A percentile compares a stretch with the other conserved stretches of the same genome.
Evolutionary conservation across 2,329 filamentous ascomycete species (phyloP).

Genomic region (Pseudogymnoascus sp.): DNA sequence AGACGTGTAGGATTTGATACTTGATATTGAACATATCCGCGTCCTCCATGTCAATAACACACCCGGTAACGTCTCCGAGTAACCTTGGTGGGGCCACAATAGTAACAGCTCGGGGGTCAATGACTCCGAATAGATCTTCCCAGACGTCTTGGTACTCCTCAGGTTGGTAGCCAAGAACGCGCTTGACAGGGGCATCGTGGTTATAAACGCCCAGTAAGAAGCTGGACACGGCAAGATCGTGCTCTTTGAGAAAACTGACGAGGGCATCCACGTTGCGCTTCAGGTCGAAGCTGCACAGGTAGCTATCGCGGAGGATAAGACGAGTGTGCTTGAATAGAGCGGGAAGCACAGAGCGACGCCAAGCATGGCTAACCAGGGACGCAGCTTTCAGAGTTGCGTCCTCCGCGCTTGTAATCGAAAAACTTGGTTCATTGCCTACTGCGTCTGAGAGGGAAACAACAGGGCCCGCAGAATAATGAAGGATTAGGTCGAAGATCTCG

Average conservation of each 20-base stretch:
- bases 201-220: neutral
- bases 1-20: slow-evolving; percentile 51
- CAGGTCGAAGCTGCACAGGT: neutral
- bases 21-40: slow-evolving; percentile 57
- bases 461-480: slow-evolving; percentile 44
- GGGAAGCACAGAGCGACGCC: slow-evolving; percentile 46
- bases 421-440: slow-evolving; percentile 44
- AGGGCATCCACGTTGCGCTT: neutral
- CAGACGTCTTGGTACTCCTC: slow-evolving; percentile 36
- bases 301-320: slow-evolving; percentile 27
- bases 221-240: neutral
- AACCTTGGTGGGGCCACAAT: slow-evolving; percentile 55
- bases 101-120: slow-evolving; percentile 48
- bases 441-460: slow-evolving; percentile 41
- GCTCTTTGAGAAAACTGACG: neutral
- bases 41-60: slow-evolving; percentile 49
- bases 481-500: slow-evolving; percentile 52
- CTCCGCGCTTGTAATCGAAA: slow-evolving; percentile 34
- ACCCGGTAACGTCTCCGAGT: slow-evolving; percentile 53
- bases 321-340: slow-evolving; percentile 50
- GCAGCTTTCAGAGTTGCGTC: slow-evolving; percentile 45
- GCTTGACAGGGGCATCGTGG: neutral
- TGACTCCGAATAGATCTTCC: slow-evolving; percentile 45
- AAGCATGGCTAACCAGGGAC: slow-evolving; percentile 46
- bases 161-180: neutral